Evolutionary conservation across 805 yeast species (phyloP).

Genomic region (Tetrapisispora pingtungensis): DNA sequence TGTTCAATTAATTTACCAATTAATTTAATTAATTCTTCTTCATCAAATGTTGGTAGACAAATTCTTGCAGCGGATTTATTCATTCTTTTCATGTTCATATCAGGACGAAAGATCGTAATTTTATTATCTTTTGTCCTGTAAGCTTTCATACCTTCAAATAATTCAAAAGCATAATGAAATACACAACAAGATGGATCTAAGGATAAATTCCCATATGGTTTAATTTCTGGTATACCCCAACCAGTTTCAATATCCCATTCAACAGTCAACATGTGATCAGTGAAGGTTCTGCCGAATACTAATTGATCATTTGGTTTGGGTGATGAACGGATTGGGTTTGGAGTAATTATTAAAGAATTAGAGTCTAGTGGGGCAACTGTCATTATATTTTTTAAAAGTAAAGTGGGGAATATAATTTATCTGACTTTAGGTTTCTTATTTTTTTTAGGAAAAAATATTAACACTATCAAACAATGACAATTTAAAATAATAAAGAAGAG

Average conservation of each 20-base stretch:
- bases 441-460: too few relatives aligned
- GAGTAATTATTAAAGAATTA: constrained; percentile 41
- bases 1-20: constrained; percentile 66
- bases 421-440: too few relatives aligned
- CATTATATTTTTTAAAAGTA: constrained; percentile 3
- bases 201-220: constrained; percentile 66
- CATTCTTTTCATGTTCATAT: constrained; percentile 87
- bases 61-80: constrained; percentile 82
- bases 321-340: constrained; percentile 39
- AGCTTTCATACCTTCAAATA: constrained; percentile 95
- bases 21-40: constrained; percentile 62
- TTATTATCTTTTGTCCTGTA: constrained; percentile 56
- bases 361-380: constrained; percentile 41
- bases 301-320: constrained; percentile 52
- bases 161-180: constrained; percentile 88
- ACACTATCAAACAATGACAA: too few relatives aligned
- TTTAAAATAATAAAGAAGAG: too few relatives aligned
- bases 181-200: constrained; percentile 87
- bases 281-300: constrained; percentile 65
- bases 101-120: constrained; percentile 80
- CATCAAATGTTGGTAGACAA: constrained; percentile 78
- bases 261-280: constrained; percentile 79
- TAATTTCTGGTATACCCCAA: constrained; percentile 83
- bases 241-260: constrained; percentile 74
- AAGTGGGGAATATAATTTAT: too few relatives aligned